phyloP scores from a whole-genome alignment of 2,329 filamentous ascomycete species.

The Fusarium concolor region DNA sequence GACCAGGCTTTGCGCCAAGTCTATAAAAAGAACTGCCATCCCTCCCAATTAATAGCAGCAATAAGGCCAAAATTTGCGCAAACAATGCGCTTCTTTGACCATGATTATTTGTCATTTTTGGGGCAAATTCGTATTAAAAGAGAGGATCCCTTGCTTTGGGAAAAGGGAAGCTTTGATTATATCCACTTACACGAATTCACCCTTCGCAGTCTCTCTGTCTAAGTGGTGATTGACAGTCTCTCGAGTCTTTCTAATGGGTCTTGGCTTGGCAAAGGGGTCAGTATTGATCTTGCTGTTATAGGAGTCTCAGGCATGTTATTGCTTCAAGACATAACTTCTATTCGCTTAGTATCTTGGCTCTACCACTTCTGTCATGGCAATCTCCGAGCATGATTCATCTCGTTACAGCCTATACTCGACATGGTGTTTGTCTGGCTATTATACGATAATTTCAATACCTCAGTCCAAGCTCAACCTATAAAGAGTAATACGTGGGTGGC shows the following conservation, averaged over 20 bases:
- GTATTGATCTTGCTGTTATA: neutral
- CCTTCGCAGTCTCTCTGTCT: neutral
- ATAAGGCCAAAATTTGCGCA: slow-evolving; percentile 1
- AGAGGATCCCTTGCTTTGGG: slow-evolving; percentile 18
- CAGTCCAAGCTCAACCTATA: neutral
- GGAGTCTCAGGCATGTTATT: slow-evolving; percentile 15
- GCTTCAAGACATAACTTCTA: neutral
- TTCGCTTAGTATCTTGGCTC: slow-evolving; percentile 7
- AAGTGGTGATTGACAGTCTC: neutral
- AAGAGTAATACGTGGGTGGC: neutral
- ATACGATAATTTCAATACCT: neutral
- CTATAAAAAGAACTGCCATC: slow-evolving; percentile 38
- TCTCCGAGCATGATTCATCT: slow-evolving; percentile 14
- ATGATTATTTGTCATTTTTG: neutral
- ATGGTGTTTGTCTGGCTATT: neutral
- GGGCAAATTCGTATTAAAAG: neutral
- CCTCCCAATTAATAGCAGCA: slow-evolving; percentile 8
- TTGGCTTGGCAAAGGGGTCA: slow-evolving; percentile 3
- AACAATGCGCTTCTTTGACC: neutral
- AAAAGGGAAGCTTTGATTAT: slow-evolving; percentile 10
- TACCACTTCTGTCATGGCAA: neutral
- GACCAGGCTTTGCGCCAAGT: slow-evolving; percentile 21
- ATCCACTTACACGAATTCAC: slow-evolving; percentile 8
- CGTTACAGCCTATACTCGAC: neutral
- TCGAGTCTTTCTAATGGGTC: neutral